Evolutionary conservation across 345 rosid genomes (phyloP), one percentile per base, ranked within the genome.

Genomic region (Eucalyptus microcorys): DNA sequence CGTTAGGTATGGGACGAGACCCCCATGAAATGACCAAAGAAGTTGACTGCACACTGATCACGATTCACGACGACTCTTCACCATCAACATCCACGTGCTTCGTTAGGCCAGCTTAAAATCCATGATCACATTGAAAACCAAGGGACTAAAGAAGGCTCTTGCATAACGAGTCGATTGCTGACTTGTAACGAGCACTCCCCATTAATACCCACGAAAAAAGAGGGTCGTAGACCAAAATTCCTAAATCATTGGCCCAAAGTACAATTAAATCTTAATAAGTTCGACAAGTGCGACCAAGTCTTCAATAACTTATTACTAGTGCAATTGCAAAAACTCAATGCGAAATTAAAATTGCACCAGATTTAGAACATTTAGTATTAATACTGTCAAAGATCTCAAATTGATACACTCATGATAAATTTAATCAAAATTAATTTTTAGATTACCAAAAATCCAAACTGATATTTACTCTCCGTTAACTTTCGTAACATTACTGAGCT

Each of bases 311-410:
- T 30, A 3, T 24, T 24, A 24, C n/a, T 12, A 0, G 68, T 13
- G 34, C 32, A 61, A 61, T 61, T 61, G 1, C 3, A 5, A 14
- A 76, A 76, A 10, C 42, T 22, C 14, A 37, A 76, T 6, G 8
- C 7, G 3, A 76, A 21, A 2, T 3, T 37, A 22, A 37, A 37
- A 21, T 37, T 37, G 15, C 5, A 76, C 8, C 1, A 22, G 3
- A 3, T 10, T 76, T 2, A 10, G 45, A 71, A 21, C 4, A 37
- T 76, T 19, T 37, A 37, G 5, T 43, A 14, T 55, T 24, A 10
- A 10, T 55, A 10, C 0, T 10, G 0, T 0, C 1, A 24, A 55
- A 55, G 1, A 55, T 0, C 1, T 10, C 3, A 55, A 55, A 55
- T 55, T 10, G 6, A 55, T 55, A 1, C 3, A 55, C 0, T 55